Conservation (phyloP, 2,329 filamentous ascomycete genomes). For the Hymenoscyphus albidus region DNA sequence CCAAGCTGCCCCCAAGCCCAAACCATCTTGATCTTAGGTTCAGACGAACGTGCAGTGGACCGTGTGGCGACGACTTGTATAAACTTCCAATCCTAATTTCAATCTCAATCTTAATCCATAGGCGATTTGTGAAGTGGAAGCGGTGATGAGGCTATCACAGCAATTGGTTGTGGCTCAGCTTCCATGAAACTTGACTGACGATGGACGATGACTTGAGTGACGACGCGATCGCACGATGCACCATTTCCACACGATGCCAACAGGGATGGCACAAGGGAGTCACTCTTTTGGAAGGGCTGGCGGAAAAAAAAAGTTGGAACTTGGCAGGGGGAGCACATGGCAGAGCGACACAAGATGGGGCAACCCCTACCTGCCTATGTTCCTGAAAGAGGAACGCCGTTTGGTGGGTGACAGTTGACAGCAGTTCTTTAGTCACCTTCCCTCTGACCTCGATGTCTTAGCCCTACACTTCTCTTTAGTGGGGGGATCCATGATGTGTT, state of each 20-base stretch:
- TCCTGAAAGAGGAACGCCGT: background rate
- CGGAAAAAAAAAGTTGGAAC: background rate
- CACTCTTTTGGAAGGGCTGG: too few relatives aligned
- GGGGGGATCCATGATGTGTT: too few relatives aligned
- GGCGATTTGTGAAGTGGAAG: background rate
- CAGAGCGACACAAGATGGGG: background rate
- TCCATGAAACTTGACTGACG: background rate
- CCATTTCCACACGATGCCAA: background rate
- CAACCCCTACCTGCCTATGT: background rate
- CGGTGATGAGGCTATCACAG: background rate
- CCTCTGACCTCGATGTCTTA: background rate
- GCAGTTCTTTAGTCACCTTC: background rate
- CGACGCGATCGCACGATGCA: background rate
- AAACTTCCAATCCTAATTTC: background rate
- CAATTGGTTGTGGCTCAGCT: background rate
- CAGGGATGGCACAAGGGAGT: too few relatives aligned
- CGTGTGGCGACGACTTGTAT: background rate
- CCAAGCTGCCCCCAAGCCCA: background rate
- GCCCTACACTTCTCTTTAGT: background rate
- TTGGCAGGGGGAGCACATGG: slow-evolving; percentile 2
- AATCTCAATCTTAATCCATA: too few relatives aligned
- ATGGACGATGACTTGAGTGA: background rate
- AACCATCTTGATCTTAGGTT: background rate
- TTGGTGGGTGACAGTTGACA: background rate
- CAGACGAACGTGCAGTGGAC: background rate